Percentiles rank a stretch among this genome's conserved stretches.
phyloP scores from a whole-genome alignment of 805 yeast genomes.

The Metschnikowia amazonensis region DNA sequence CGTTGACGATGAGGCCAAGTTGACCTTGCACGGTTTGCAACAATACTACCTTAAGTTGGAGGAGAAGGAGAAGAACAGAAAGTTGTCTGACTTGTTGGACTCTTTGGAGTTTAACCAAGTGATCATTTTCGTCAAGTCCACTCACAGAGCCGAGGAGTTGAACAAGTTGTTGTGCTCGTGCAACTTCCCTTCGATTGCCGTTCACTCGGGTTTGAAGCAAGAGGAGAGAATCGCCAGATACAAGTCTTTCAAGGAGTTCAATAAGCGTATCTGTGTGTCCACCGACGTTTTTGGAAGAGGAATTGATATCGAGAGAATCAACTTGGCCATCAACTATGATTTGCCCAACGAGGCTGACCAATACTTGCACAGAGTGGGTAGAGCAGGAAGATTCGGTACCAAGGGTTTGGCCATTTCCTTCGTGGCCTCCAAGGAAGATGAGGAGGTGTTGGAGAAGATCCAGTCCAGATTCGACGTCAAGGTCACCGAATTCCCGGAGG shows the following conservation, averaged over 20 bases:
- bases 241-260: slow-evolving; percentile 94
- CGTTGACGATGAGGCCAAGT: slow-evolving; percentile 96
- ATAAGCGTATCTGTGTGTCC: slow-evolving; percentile 97
- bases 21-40: slow-evolving; percentile 96
- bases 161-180: slow-evolving; percentile 85
- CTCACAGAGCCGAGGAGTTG: slow-evolving; percentile 87
- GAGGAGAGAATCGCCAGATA: slow-evolving; percentile 97
- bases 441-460: slow-evolving; percentile 83
- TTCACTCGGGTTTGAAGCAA: slow-evolving; percentile 92
- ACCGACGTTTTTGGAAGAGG: slow-evolving; percentile 99
- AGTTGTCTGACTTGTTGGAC: slow-evolving; percentile 87
- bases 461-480: slow-evolving; percentile 97
- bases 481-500: slow-evolving; percentile 93
- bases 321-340: slow-evolving; percentile 96
- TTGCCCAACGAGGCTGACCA: slow-evolving; percentile 96
- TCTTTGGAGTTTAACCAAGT: slow-evolving; percentile 97
- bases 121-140: slow-evolving; percentile 89
- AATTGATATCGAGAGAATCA: slow-evolving; percentile 98
- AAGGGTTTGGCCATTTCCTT: slow-evolving; percentile 95
- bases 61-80: slow-evolving; percentile 90
- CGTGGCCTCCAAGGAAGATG: slow-evolving; percentile 81
- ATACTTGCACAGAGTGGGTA: slow-evolving; percentile 97
- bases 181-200: slow-evolving; percentile 95
- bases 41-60: slow-evolving; percentile 88
- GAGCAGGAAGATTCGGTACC: slow-evolving; percentile 99